Evolutionary conservation across 495 filamentous ascomycete genomes (phyloP), one percentile per base, ranked within the genome.

Genomic region (Trichocladium antarcticum): DNA sequence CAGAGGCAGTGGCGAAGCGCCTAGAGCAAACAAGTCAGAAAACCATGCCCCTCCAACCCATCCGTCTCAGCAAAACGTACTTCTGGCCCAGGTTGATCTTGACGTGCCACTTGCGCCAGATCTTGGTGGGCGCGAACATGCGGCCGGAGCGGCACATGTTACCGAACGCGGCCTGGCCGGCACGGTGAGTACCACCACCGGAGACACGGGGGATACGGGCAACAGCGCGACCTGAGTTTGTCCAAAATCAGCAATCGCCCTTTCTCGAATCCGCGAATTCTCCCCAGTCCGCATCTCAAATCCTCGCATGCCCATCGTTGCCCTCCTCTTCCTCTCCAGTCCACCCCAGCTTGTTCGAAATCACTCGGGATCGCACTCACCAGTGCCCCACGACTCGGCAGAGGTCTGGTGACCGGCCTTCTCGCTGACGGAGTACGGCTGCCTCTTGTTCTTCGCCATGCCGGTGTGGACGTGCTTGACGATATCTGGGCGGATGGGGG

Each of bases 151-250:
- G 89, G 77, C 92, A 98, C 88, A 84, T 81, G 83, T 98, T 98
- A 84, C 92, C 92, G 75, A 98, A 98, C 57, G 92, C 92, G 74
- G 92, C 92, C 77, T 98, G 92, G 76, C 92, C 92, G 68, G 92
- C 92, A 80, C 92, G 92, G 81, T 98, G 92, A 68, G 92, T 98
- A 84, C 92, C 92, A 77, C 92, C 92, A 79, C 92, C 92, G 64
- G 90, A 96, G 72, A 98, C 93, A 95, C 92, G 92, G 57, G 92
- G 92, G 64, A 98, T 98, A 97, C 92, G 92, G 71, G 92, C 92
- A 66, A 98, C 92, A 76, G 92, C 92, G 72, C 92, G 92, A 76
- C 90, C 89, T 96, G 60, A 17, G 14, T 29, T 55, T 42, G 28
- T 21, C 22, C 41, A 11, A 11, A 27, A 36, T 42, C 39, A 34